Conservation (phyloP, 257 asterid species). For the Solanum virginianum region DNA sequence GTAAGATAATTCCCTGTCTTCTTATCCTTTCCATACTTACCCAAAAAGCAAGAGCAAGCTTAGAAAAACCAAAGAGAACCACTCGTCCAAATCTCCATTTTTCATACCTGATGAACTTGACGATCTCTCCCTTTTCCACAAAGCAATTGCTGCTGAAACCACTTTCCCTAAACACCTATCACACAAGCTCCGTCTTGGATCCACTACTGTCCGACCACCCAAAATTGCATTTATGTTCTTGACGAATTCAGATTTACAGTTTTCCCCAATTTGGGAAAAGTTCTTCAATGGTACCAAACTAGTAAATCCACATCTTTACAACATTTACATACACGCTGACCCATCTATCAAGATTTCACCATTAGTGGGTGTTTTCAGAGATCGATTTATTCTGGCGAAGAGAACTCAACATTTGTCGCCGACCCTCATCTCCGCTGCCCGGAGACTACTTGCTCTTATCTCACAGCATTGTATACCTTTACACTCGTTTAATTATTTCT, state of each 20-base stretch:
- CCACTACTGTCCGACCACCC: conserved; percentile 49
- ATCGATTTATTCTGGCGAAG: conserved; percentile 44
- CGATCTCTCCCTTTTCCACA: conserved; percentile 73
- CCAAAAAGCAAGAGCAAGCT: too few species aligned
- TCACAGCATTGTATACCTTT: conserved; percentile 67
- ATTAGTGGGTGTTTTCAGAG: conserved; percentile 39
- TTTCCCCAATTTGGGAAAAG: conserved; percentile 60
- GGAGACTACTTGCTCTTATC: conserved; percentile 45
- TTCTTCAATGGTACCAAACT: conserved; percentile 32
- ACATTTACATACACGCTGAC: conserved; percentile 77
- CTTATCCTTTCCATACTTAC: too few species aligned
- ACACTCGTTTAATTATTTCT: conserved; percentile 43
- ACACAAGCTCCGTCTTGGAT: conserved; percentile 34
- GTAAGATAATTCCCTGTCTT: too few species aligned
- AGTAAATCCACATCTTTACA: conserved; percentile 35
- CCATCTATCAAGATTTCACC: conserved; percentile 32
- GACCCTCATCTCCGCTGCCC: conserved; percentile 59
- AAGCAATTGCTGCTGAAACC: conserved; percentile 52
- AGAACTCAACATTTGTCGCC: conserved; percentile 85
- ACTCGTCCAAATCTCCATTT: conserved; percentile 52
- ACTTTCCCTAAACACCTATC: background rate
- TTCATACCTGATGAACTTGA: conserved; percentile 77
- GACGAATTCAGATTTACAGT: conserved; percentile 59
- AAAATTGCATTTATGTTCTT: conserved; percentile 82
- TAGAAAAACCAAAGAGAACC: too few species aligned